A percentile compares a stretch with the other conserved stretches of the same genome.
Conservation (phyloP, 176 grass and related monocot genomes). For the Leersia perrieri region DNA sequence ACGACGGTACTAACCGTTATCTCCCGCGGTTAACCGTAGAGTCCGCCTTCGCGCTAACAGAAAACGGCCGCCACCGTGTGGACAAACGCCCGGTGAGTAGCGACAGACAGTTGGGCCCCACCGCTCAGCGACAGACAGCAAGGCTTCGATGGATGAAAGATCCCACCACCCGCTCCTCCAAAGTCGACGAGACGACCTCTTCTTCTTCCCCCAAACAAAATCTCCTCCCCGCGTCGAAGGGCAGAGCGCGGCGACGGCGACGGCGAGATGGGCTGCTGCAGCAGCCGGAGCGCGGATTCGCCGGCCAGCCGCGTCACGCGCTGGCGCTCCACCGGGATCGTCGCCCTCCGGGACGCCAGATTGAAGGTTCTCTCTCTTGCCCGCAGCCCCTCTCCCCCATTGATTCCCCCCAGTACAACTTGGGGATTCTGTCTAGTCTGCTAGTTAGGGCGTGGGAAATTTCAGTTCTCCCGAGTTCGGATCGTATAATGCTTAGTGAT, state of each 20-base stretch:
- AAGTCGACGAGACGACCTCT: constrained; percentile 25
- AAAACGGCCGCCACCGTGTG: too few species aligned
- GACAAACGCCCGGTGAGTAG: neutral
- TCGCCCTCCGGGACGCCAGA: constrained; percentile 77
- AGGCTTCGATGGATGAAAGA: neutral
- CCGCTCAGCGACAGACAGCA: neutral
- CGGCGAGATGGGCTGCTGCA: constrained; percentile 70
- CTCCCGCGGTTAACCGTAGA: too few species aligned
- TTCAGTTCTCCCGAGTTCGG: neutral
- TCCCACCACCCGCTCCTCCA: neutral
- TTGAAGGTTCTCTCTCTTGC: constrained; percentile 60
- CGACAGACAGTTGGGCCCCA: neutral
- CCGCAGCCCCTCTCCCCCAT: neutral
- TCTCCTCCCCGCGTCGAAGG: neutral
- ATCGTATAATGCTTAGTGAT: neutral
- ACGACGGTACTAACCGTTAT: too few species aligned
- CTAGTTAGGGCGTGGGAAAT: neutral
- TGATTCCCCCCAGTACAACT: neutral
- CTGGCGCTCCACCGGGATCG: constrained; percentile 91
- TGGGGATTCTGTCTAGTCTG: neutral
- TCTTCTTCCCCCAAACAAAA: neutral
- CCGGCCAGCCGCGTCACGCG: constrained; percentile 59
- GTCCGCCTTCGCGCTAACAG: too few species aligned
- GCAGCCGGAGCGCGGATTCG: constrained; percentile 67
- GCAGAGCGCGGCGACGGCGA: neutral